A percentile compares a stretch with the other conserved stretches of the same genome.
Evolutionary conservation across 768 basidiomycete species (phyloP).

Genomic region (Coprinopsis strossmayeri): DNA sequence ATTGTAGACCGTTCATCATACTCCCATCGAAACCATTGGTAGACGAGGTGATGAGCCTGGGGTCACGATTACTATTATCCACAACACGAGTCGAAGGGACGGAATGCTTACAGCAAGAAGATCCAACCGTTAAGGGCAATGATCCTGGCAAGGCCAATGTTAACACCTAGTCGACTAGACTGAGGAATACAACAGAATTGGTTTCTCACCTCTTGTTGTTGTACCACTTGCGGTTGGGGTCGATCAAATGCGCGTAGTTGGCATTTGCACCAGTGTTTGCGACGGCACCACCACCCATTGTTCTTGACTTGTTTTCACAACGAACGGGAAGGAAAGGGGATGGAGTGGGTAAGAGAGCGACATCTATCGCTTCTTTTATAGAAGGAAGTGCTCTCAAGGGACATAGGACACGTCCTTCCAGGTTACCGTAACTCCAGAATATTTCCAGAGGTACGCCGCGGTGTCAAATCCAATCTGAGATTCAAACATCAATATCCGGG

Average conservation of each 20-base stretch:
- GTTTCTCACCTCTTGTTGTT: conserved; percentile 74
- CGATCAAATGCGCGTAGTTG: conserved; percentile 34
- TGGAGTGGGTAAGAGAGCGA: conserved; percentile 20
- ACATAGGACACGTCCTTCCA: conserved; percentile 12
- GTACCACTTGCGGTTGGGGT: conserved; percentile 68
- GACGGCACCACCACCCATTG: conserved; percentile 52
- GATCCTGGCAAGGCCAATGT: conserved; percentile 22
- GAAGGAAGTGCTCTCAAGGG: not conserved
- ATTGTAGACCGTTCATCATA: conserved; percentile 79
- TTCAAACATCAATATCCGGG: too few species aligned
- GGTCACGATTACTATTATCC: too few species aligned
- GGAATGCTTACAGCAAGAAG: conserved; percentile 45
- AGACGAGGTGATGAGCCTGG: conserved; percentile 66
- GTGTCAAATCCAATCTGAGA: not conserved
- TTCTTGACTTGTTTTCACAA: conserved; percentile 18
- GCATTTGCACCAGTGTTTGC: conserved; percentile 24
- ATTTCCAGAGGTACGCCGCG: conserved; percentile 40
- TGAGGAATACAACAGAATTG: conserved; percentile 23
- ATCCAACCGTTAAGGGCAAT: conserved; percentile 67
- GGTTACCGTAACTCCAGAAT: conserved; percentile 25
- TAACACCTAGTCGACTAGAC: not conserved
- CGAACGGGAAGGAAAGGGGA: conserved; percentile 21
- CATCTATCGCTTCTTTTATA: not conserved
- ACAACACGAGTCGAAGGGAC: not conserved
- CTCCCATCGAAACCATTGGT: conserved; percentile 74